phyloP scores from a whole-genome alignment of 176 grass and related monocot genomes.

The Tillandsia leiboldiana region DNA sequence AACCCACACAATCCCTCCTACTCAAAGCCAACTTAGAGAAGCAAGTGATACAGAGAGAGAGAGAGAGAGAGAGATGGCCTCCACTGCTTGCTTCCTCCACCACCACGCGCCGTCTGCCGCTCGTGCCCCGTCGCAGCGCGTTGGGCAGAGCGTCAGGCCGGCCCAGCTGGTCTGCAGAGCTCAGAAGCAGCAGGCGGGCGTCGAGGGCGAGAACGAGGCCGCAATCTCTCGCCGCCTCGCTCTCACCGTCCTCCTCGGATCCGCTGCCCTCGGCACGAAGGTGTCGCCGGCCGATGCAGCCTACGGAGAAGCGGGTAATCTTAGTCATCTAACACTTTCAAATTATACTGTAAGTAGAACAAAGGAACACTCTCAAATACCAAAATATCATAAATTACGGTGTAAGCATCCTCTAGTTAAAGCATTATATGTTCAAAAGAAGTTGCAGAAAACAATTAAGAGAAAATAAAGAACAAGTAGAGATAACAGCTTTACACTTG shows the following conservation, averaged over 20 bases:
- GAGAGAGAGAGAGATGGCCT: constrained; percentile 46
- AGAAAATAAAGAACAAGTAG: too few relatives aligned
- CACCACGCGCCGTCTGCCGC: constrained; percentile 37
- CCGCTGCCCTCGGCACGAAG: constrained; percentile 41
- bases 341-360: too few relatives aligned
- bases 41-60: not conserved
- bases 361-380: too few relatives aligned
- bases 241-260: constrained; percentile 60
- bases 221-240: constrained; percentile 48
- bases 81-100: constrained; percentile 83
- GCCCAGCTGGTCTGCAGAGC: constrained; percentile 58
- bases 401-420: too few relatives aligned
- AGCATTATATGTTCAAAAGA: too few relatives aligned
- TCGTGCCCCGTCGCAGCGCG: constrained; percentile 23
- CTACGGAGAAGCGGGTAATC: constrained; percentile 77
- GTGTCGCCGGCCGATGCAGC: constrained; percentile 67
- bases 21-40: constrained; percentile 17
- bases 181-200: constrained; percentile 39
- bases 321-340: not conserved
- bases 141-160: constrained; percentile 5
- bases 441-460: too few relatives aligned
- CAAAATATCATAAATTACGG: too few relatives aligned
- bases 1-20: constrained; percentile 10
- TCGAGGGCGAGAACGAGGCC: not conserved
- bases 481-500: too few relatives aligned